Percentiles rank a stretch among this genome's conserved stretches.
These are phyloP conservation scores for Lizonia empirigonia DNA, from an alignment of 2,329 filamentous ascomycete species.

Conservation along the genomic window DNA sequence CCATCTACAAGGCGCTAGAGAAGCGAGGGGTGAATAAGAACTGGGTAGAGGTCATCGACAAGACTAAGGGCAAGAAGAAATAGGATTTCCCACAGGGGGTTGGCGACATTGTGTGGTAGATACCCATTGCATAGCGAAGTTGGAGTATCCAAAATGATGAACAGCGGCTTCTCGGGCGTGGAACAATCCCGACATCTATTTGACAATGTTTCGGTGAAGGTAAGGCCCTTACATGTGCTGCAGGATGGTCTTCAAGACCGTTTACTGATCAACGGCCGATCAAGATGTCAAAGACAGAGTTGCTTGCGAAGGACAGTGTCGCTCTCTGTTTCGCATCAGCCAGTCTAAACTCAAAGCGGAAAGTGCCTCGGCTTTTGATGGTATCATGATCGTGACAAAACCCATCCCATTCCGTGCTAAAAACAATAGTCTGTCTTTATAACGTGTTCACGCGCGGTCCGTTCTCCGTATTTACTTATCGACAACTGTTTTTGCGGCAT, in stretches of 20 bases:
- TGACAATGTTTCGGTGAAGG: neutral
- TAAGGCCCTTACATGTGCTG: neutral
- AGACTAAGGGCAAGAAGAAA: slow-evolving; percentile 69
- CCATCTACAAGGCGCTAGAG: slow-evolving; percentile 64
- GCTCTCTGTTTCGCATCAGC: neutral
- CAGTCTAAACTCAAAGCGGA: neutral
- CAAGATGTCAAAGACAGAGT: neutral
- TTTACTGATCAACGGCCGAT: neutral
- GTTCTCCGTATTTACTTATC: neutral
- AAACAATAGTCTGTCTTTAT: neutral
- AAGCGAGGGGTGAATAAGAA: slow-evolving; percentile 63
- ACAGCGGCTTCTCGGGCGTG: neutral
- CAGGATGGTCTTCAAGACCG: neutral
- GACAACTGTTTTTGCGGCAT: neutral
- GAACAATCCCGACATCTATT: too few relatives aligned
- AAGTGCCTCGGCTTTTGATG: slow-evolving; percentile 7
- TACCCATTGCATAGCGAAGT: slow-evolving; percentile 3
- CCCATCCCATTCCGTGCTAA: neutral
- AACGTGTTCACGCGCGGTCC: neutral
- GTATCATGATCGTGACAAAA: neutral
- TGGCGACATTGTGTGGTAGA: neutral
- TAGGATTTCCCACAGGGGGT: neutral
- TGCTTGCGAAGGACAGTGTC: slow-evolving; percentile 5
- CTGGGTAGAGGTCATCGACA: slow-evolving; percentile 70
- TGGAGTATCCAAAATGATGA: neutral